Evolutionary conservation across 306 rosid genomes (phyloP), one percentile per base, ranked within the genome.

Genomic region (Sphenostylis stenocarpa): DNA sequence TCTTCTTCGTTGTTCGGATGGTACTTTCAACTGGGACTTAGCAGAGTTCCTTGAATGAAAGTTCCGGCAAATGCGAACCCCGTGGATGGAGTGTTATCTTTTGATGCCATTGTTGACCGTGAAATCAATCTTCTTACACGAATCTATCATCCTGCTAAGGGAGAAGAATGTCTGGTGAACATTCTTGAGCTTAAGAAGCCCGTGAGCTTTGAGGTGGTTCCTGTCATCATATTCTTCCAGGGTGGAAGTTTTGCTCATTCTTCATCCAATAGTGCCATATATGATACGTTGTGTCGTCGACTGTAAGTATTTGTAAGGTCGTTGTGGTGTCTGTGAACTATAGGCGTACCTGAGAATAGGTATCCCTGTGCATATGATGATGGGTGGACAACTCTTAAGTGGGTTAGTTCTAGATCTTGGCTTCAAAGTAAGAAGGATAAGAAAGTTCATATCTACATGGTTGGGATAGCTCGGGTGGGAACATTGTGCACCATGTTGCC

Each of bases 191-290:
- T 89, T 64, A 88, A 89, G 86, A 90, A 84, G 89, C 92, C 96
- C 2, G 85, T 86, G 41, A 84, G 68, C 31, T 55, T 85, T 31
- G 97, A 88, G 82, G 79, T 96, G 82, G 60, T 83, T 7, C 98
- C 98, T 77, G 94, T 96, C 5, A 84, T 96, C 14, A 58, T 96
- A 28, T 96, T 96, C 86, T 96, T 96, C 76, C 99, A 96, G 4
- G 99, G 99, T 73, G 99, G 99, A 83, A 95, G 99, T 83, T 95
- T 95, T 82, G 96, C 96, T 0, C 99, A 92, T 73, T 95, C 97
- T 51, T 95, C 99, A 15, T 89, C 96, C 3, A 90, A 95, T 58
- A 95, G 97, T 76, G 97, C 96, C 7, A 95, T 95, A 60, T 95
- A 95, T 66, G 99, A 95, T 57, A 85, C 91, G 3, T 74, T 95